Conservation (phyloP, 1,284 basidiomycete species). For the Sparassis latifolia region DNA sequence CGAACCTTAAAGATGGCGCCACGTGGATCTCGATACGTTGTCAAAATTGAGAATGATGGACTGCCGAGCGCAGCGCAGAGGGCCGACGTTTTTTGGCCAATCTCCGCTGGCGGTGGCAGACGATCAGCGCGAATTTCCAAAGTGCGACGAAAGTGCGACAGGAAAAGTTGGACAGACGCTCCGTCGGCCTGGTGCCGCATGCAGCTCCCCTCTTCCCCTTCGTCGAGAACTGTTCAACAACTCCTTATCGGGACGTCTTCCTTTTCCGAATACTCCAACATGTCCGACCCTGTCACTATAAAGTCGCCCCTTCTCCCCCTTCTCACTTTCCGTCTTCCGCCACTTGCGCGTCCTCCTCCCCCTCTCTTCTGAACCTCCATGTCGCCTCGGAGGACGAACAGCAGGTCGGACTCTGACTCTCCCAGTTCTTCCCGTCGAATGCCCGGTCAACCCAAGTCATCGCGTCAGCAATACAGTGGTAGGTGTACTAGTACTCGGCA, state of each 20-base stretch:
- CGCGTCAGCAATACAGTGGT: conserved; percentile 22
- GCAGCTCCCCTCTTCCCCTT: too few species aligned
- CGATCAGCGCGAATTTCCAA: too few species aligned
- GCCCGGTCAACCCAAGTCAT: conserved; percentile 19
- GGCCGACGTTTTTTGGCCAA: too few species aligned
- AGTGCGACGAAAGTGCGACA: too few species aligned
- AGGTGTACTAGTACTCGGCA: conserved; percentile 27
- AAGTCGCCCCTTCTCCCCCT: conserved; percentile 3
- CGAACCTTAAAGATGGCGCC: too few species aligned
- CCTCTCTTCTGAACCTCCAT: conserved; percentile 26
- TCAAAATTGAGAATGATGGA: too few species aligned
- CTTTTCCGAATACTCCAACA: neutral
- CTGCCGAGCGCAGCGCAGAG: too few species aligned
- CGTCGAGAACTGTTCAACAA: neutral
- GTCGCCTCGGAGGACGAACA: conserved; percentile 36
- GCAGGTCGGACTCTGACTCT: conserved; percentile 16
- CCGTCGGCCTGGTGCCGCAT: too few species aligned
- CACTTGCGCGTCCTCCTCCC: conserved; percentile 6
- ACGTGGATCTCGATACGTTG: too few species aligned
- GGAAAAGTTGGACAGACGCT: too few species aligned
- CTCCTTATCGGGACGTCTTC: neutral
- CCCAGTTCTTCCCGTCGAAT: conserved; percentile 17
- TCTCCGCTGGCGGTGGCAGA: too few species aligned
- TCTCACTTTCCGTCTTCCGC: conserved; percentile 4
- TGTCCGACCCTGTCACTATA: conserved; percentile 2